Base-by-base conservation (phyloP, 1,139 yeast genomes). In the Candida mesenterica region DNA sequence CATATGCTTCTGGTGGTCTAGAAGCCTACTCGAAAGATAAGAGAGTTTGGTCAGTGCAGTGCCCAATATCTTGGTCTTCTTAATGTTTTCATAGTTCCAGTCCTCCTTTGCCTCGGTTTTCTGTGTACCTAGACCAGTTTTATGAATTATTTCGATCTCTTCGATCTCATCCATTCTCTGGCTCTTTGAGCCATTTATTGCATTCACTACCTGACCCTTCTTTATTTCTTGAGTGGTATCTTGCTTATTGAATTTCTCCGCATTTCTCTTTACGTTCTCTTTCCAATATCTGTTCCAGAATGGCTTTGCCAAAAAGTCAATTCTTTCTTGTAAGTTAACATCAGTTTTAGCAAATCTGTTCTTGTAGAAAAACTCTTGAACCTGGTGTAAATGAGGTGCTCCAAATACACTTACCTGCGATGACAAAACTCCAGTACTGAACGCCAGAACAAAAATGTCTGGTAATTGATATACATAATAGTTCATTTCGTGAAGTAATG, bases 1-100 rank as follows among this genome's bases (percentile, higher is more conserved):
- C 2, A 63, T 65, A 3, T 50, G 45, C 16, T 53, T 53, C 40
- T 75, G 76, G 44, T 77, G 75, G 37, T 77, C 81, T 17, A 79
- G 52, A 14, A 82, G 47, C 36, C 77, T 62, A 14, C 79, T 62
- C 0, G 76, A 65, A 41, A 82, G 57, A 43, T 82, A 82, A 4
- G 85, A 75, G 12, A 82, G 55, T 48, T 82, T 82, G 0, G 80
- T 60, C 0, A 86, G 79, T 0, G 81, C 74, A 0, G 85, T 75
- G 1, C 86, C 86, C 13, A 72, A 42, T 1, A 79, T 55, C 9
- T 43, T 52, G 0, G 80, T 16, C 31, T 26, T 26, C 14, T 26
- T 13, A 7, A 16, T 9, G 13, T 8, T 15, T 27, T 27, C 30
- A 20, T 16, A 15, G 18, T 27, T 7, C 22, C 22, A 26, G 5